These are phyloP conservation scores for Dactylella cylindrospora DNA, from an alignment of 2,329 filamentous ascomycete species.

Conservation along the genomic window DNA sequence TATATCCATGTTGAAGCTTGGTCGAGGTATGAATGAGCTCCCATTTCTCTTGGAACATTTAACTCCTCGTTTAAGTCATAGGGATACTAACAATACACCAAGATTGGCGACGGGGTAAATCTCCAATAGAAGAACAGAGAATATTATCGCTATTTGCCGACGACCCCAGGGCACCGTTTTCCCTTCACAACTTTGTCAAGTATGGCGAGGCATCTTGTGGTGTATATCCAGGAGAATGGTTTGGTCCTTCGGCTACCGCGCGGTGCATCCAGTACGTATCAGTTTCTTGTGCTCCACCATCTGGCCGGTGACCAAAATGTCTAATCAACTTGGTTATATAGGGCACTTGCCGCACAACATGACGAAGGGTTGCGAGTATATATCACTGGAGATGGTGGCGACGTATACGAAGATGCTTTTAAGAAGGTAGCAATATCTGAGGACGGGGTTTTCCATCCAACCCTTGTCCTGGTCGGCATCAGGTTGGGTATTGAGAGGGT, in stretches of 20 bases:
- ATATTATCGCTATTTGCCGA: conserved; percentile 85
- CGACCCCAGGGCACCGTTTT: conserved; percentile 81
- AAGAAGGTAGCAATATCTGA: conserved; percentile 72
- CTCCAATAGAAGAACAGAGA: conserved; percentile 63
- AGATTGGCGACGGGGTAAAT: conserved; percentile 74
- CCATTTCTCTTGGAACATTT: background rate
- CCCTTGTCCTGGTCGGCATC: conserved; percentile 83
- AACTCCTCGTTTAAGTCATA: conserved; percentile 45
- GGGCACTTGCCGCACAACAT: conserved; percentile 71
- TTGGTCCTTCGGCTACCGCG: conserved; percentile 94
- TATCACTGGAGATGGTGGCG: conserved; percentile 81
- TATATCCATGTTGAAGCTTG: conserved; percentile 69
- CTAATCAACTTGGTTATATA: conserved; percentile 51
- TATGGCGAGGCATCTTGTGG: conserved; percentile 85
- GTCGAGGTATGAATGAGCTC: conserved; percentile 64
- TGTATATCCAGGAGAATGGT: conserved; percentile 97
- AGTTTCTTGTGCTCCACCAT: background rate
- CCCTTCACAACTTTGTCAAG: conserved; percentile 89
- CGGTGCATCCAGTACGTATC: conserved; percentile 80
- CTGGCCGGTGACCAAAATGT: conserved; percentile 1
- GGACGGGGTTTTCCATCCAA: conserved; percentile 71
- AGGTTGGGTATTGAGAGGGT: conserved; percentile 90
- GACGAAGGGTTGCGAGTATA: conserved; percentile 73
- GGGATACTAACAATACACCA: background rate
- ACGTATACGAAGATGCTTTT: conserved; percentile 90